Evolutionary conservation across 176 grass and related monocot genomes (phyloP).

Genomic region (Lolium perenne): DNA sequence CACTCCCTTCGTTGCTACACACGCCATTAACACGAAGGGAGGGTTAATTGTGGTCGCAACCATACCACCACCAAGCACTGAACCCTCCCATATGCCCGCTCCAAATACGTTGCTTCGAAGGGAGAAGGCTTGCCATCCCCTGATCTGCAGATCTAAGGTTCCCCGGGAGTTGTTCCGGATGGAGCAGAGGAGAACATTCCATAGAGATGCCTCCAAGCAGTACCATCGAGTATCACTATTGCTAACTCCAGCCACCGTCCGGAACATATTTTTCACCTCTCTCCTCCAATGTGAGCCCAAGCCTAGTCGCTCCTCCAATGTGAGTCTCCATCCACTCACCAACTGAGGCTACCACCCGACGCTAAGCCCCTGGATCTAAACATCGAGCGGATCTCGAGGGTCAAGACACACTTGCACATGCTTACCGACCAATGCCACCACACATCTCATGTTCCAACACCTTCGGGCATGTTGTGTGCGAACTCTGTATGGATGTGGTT

Average conservation of each 20-base stretch:
- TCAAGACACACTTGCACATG: too few relatives aligned
- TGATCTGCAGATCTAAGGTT: not conserved
- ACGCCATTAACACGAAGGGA: not conserved
- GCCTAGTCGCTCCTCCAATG: too few relatives aligned
- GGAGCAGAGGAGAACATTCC: not conserved
- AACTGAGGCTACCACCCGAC: too few relatives aligned
- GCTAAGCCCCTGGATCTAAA: too few relatives aligned
- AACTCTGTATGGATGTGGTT: too few relatives aligned
- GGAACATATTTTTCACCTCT: not conserved
- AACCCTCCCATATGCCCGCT: too few relatives aligned
- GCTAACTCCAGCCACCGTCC: not conserved
- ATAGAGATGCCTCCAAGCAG: not conserved
- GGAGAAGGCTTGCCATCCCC: not conserved
- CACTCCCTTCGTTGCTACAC: accelerated
- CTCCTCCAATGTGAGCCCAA: too few relatives aligned
- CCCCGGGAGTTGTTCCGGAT: not conserved
- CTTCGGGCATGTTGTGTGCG: too few relatives aligned
- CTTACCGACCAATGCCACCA: too few relatives aligned
- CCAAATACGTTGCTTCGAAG: not conserved
- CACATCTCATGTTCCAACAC: too few relatives aligned
- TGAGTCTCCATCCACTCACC: too few relatives aligned
- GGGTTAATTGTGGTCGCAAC: not conserved
- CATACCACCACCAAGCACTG: not conserved
- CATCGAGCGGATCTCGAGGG: too few relatives aligned
- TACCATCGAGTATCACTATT: not conserved